Percentiles rank a stretch among this genome's conserved stretches.
Evolutionary conservation across 495 filamentous ascomycete genomes (phyloP).

Genomic region (Neurospora sp.): DNA sequence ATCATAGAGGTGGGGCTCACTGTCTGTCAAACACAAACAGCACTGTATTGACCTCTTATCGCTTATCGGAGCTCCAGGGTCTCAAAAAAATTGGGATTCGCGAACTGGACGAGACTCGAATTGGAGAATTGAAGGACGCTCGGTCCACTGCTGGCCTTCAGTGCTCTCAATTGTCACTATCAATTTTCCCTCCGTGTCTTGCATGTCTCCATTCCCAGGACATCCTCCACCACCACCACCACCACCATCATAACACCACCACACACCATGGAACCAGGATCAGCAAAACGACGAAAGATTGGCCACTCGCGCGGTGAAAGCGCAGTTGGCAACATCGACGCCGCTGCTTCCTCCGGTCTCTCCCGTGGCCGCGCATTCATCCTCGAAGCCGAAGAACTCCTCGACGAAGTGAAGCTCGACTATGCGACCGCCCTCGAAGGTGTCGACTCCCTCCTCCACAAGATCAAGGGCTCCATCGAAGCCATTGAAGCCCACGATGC

Average conservation of each 20-base stretch:
- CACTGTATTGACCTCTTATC: background rate
- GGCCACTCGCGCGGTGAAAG: constrained; percentile 21
- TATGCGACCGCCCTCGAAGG: constrained; percentile 54
- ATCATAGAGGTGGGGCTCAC: background rate
- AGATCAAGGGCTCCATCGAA: constrained; percentile 68
- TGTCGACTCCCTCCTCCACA: constrained; percentile 60
- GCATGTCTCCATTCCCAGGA: background rate
- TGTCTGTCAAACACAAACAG: background rate
- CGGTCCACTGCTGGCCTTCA: background rate
- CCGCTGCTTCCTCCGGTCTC: constrained; percentile 19
- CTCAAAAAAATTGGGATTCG: background rate
- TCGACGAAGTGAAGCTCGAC: constrained; percentile 57
- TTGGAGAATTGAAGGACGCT: background rate
- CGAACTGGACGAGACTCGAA: background rate
- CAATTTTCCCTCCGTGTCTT: background rate
- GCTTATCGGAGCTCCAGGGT: background rate
- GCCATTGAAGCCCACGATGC: constrained; percentile 45
- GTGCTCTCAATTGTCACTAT: background rate
- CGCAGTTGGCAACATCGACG: constrained; percentile 18
- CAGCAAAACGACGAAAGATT: constrained; percentile 42
- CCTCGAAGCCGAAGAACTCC: constrained; percentile 76
- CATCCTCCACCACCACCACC: background rate
- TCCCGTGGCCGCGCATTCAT: constrained; percentile 60
- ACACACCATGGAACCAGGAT: constrained; percentile 29
- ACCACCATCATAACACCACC: background rate